Conservation (phyloP, 192 early-diverging fungal species). For the Umbelopsis vinacea region DNA sequence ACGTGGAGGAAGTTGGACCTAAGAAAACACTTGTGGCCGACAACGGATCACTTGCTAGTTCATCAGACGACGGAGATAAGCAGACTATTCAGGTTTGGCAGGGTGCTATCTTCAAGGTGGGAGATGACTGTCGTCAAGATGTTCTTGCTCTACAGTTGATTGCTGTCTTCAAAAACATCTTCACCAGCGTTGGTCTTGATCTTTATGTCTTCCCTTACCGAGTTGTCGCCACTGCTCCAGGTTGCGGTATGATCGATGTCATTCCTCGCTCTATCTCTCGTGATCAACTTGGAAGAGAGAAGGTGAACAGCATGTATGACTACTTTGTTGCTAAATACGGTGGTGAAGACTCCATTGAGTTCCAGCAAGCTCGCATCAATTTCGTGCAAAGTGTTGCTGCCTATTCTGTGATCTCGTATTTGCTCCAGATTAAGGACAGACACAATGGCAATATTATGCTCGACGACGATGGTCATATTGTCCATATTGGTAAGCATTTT, state of each 20-base stretch:
- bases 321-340: slow-evolving; percentile 95
- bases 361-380: slow-evolving; percentile 88
- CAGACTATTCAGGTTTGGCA: slow-evolving; percentile 67
- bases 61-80: slow-evolving; percentile 40
- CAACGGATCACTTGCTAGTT: neutral
- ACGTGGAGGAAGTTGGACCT: slow-evolving; percentile 59
- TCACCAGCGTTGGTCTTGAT: slow-evolving; percentile 87
- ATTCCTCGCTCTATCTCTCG: slow-evolving; percentile 96
- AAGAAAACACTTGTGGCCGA: slow-evolving; percentile 42
- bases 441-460: slow-evolving; percentile 99
- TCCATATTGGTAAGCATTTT: slow-evolving; percentile 84
- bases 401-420: slow-evolving; percentile 92
- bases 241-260: slow-evolving; percentile 98
- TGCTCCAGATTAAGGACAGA: slow-evolving; percentile 98
- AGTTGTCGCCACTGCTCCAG: slow-evolving; percentile 95
- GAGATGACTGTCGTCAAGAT: slow-evolving; percentile 99
- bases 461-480: slow-evolving; percentile 92
- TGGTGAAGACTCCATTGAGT: slow-evolving; percentile 84
- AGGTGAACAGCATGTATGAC: slow-evolving; percentile 95
- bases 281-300: slow-evolving; percentile 97
- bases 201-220: slow-evolving; percentile 97
- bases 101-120: slow-evolving; percentile 98
- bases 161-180: slow-evolving; percentile 96
- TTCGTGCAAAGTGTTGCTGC: slow-evolving; percentile 96
- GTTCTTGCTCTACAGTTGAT: slow-evolving; percentile 97